Evolutionary conservation across 2,329 filamentous ascomycete genomes (phyloP).

Genomic region (Thielaviopsis musarum): DNA sequence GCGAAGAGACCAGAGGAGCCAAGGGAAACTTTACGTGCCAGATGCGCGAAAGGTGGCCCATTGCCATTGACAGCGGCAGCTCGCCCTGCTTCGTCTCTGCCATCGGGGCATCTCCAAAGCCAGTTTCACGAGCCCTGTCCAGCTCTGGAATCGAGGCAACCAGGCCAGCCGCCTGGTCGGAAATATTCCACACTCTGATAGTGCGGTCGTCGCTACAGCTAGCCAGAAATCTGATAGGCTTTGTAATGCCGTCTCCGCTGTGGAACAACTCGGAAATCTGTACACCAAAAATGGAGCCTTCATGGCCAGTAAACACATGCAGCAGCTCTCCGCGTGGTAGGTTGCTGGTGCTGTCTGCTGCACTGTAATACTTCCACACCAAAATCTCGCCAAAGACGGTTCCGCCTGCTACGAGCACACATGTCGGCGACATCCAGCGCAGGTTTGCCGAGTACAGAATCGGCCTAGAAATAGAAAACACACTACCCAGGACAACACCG

Average conservation of each 20-base stretch:
- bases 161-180: constrained; percentile 24
- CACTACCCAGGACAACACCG: constrained; percentile 27
- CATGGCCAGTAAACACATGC: constrained; percentile 49
- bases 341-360: neutral
- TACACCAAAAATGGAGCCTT: constrained; percentile 88
- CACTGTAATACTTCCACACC: constrained; percentile 58
- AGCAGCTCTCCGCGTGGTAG: constrained; percentile 25
- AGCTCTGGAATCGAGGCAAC: constrained; percentile 18
- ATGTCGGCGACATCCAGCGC: constrained; percentile 37
- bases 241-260: constrained; percentile 19
- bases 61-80: constrained; percentile 47
- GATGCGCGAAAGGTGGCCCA: constrained; percentile 79
- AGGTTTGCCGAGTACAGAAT: constrained; percentile 78
- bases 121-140: constrained; percentile 36
- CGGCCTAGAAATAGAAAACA: constrained; percentile 54
- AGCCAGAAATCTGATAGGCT: constrained; percentile 47
- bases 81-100: neutral
- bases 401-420: constrained; percentile 64
- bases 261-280: constrained; percentile 47
- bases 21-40: constrained; percentile 63
- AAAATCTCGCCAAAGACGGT: constrained; percentile 92
- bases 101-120: constrained; percentile 31
- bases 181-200: constrained; percentile 74
- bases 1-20: constrained; percentile 12
- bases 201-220: constrained; percentile 94